phyloP scores from a whole-genome alignment of 2,329 filamentous ascomycete genomes.

The Coniella lustricola region DNA sequence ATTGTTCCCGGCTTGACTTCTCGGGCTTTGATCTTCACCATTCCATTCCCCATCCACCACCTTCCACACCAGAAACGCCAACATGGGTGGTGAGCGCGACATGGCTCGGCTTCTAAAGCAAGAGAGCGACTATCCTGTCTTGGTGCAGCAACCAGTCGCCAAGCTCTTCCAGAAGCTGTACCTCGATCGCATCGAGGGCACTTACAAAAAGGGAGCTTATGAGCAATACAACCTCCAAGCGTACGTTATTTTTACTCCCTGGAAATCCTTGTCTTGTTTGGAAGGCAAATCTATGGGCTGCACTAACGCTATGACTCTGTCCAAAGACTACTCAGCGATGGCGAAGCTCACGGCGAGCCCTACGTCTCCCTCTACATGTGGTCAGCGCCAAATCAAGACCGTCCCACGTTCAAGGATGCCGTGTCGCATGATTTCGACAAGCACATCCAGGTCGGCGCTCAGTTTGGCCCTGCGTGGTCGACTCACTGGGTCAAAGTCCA shows the following conservation, averaged over 20 bases:
- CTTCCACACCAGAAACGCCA: conserved; percentile 17
- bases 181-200: conserved; percentile 72
- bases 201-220: conserved; percentile 75
- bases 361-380: conserved; percentile 82
- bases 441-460: conserved; percentile 65
- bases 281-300: no score
- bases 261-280: background rate
- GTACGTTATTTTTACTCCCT: conserved; percentile 19
- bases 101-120: conserved; percentile 33
- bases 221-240: conserved; percentile 59
- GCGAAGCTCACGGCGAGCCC: conserved; percentile 56
- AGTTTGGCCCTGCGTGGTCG: conserved; percentile 91
- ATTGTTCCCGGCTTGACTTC: no score
- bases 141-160: conserved; percentile 51
- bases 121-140: conserved; percentile 44
- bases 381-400: conserved; percentile 69
- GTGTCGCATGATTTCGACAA: conserved; percentile 61
- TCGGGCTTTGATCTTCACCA: no score
- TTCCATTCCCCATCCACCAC: background rate
- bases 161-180: conserved; percentile 83
- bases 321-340: conserved; percentile 65
- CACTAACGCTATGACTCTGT: background rate
- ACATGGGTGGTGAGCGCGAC: conserved; percentile 43
- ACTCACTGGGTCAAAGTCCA: conserved; percentile 95
- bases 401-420: conserved; percentile 83